A percentile compares a stretch with the other conserved stretches of the same genome.
These are phyloP conservation scores for Carex pumila DNA, from an alignment of 176 grass and related monocot genomes.

Conservation along the genomic window DNA sequence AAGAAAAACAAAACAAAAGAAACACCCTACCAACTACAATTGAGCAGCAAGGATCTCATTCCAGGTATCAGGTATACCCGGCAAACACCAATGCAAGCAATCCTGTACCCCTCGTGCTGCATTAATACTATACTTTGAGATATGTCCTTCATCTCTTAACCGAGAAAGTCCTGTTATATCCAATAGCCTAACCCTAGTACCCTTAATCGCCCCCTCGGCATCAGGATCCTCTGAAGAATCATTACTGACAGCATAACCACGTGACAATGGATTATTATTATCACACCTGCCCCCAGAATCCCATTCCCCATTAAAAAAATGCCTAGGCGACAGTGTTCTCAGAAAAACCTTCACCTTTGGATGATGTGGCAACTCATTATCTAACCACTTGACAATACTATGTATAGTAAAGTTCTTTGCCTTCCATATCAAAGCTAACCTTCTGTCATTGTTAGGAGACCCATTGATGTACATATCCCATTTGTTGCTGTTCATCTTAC, in stretches of 20 bases:
- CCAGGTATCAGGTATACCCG: conserved; percentile 81
- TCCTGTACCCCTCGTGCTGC: conserved; percentile 55
- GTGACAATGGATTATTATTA: conserved; percentile 58
- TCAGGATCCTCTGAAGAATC: conserved; percentile 52
- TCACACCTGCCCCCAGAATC: conserved; percentile 65
- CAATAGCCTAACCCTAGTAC: conserved; percentile 55
- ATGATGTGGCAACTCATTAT: conserved; percentile 49
- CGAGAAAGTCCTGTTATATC: conserved; percentile 70
- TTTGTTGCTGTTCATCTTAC: conserved; percentile 67
- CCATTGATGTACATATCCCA: conserved; percentile 82
- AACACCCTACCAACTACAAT: conserved; percentile 29
- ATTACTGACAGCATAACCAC: conserved; percentile 43
- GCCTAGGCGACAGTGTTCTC: conserved; percentile 67
- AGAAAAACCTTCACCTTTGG: conserved; percentile 61
- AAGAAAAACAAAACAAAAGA: background rate
- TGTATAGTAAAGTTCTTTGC: conserved; percentile 81
- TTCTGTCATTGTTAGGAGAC: conserved; percentile 47
- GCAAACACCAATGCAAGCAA: conserved; percentile 93
- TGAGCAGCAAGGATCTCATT: conserved; percentile 78
- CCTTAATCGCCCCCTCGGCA: conserved; percentile 46
- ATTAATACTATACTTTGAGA: conserved; percentile 71
- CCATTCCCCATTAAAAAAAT: conserved; percentile 87
- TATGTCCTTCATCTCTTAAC: conserved; percentile 77
- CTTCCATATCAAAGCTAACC: conserved; percentile 59
- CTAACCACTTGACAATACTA: conserved; percentile 62